Base-by-base conservation (phyloP, 2,329 filamentous ascomycete species). In the Xylaria sp. region DNA sequence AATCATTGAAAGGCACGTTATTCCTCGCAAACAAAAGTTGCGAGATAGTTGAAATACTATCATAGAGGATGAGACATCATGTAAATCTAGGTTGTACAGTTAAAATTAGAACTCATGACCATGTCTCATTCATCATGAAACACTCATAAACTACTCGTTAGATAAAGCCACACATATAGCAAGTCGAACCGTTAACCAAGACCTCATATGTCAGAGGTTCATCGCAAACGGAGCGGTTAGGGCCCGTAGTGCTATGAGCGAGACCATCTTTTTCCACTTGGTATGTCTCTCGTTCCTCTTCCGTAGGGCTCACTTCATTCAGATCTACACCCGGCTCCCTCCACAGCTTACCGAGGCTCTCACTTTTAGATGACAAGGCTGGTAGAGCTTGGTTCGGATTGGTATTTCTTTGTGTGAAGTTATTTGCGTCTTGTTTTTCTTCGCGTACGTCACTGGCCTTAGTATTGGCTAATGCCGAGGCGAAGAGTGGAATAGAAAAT, bases 121-220 rank as follows among this genome's bases (percentile, higher is more conserved):
- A 5, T 25, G 21, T 25, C 19, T 49, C 11, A 33, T 15, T 9
- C 5, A 49, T 8, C n/a, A n/a, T n/a, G 8, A 40, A n/a, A n/a
- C 4, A 45, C 43, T 9, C 11, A 6, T 31, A 9, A 9, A 31
- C 28, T 31, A 31, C 11, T 21, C 15, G 15, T 11, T 46, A 63
- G 4, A 58, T 50, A 33, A 63, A 59, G 3, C 42, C 33, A 19
- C 60, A 62, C 2, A 46, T 7, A 9, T 15, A 19, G 28, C 56
- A 63, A 4, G 45, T 23, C 25, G n/a, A 21, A 0, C 50, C 31
- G 4, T 7, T 21, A 8, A 8, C 4, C 7, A 60, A 2, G 1
- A 11, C 4, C 6, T 52, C 31, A 21, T 33, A 52, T 4, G 37
- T 60, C 7, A 63, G 28, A 0, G 52, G 57, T n/a, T 38, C 31